phyloP scores from a whole-genome alignment of 1,284 basidiomycete genomes.

The Moesziomyces sp. region DNA sequence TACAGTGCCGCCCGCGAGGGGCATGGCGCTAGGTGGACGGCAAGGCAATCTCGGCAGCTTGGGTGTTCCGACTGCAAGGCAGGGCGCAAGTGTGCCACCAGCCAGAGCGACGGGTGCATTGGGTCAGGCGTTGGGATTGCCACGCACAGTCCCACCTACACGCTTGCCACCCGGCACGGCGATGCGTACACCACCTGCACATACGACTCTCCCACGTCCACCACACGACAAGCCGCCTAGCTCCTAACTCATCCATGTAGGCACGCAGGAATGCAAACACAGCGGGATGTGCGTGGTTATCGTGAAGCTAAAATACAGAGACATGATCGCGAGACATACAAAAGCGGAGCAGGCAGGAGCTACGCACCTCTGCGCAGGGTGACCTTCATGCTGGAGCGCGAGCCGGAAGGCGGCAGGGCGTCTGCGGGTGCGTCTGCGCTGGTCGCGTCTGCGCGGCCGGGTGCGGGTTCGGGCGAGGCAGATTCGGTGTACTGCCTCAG shows the following conservation, averaged over 20 bases:
- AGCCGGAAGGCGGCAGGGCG: constrained; percentile 4
- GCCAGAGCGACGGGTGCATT: not conserved
- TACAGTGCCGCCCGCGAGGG: not conserved
- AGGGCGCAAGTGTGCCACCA: constrained; percentile 1
- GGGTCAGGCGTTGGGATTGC: constrained; percentile 9
- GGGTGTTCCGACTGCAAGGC: constrained; percentile 31
- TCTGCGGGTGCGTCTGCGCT: constrained; percentile 10
- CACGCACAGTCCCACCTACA: no score
- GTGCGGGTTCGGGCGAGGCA: constrained; percentile 29
- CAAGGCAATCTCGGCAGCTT: constrained; percentile 39
- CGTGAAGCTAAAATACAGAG: not conserved
- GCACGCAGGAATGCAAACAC: no score
- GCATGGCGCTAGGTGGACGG: constrained; percentile 24
- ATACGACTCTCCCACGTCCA: no score
- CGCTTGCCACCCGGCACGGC: no score
- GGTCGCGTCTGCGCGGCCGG: constrained; percentile 5
- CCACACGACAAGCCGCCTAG: no score
- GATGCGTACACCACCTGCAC: no score
- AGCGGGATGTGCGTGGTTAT: not conserved
- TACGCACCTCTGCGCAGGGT: constrained; percentile 26
- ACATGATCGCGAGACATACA: not conserved
- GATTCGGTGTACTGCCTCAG: constrained; percentile 48
- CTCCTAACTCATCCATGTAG: no score
- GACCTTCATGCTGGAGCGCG: constrained; percentile 35
- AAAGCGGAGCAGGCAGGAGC: not conserved